Base-by-base conservation (phyloP, 495 filamentous ascomycete genomes). In the Penicillium ucsense region DNA sequence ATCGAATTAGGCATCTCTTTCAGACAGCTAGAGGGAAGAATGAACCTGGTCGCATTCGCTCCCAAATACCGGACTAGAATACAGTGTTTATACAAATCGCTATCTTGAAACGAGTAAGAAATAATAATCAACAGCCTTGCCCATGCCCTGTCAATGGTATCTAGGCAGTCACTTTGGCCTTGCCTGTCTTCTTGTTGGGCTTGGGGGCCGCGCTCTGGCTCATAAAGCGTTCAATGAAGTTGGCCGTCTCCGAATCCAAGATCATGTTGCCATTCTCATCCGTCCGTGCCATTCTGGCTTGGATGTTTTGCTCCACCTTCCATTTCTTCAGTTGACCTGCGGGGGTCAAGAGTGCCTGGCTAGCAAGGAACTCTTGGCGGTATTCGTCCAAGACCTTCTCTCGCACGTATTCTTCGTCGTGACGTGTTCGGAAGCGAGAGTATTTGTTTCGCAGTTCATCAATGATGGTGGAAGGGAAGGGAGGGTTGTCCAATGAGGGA, bases 391-490 rank as follows among this genome's bases (percentile, higher is more conserved):
- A 58, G 49, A 78, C 69, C 51, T 75, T 76, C 67, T 77, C 66
- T 66, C 79, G 51, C 44, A 72, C 59, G 49, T 64, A 71, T 45
- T 82, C 74, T 59, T 70, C 67, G 35, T 89, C 85, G 63, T 95
- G 89, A 28, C 89, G 70, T 37, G 78, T 85, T 52, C 91, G 78
- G 81, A 88, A 94, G 51, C 77, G 80, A 50, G 78, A 82, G 78
- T 84, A 96, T 55, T 84, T 86, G 67, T 84, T 84, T 51, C 92
- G 76, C 61, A 96, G 73, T 73, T 97, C 91, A 62, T 96, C 86
- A 52, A 97, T 76, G 32, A 96, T 78, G 29, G 60, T 70, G 39
- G 69, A 63, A 29, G 92, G 88, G 74, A 96, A 85, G n/a, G 91
- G 91, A 11, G 85, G 74, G 8, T 72, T 62, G 3, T 86, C 67